phyloP scores from a whole-genome alignment of 371 early-diverging fungal genomes.

The Mucor velutinosus region DNA sequence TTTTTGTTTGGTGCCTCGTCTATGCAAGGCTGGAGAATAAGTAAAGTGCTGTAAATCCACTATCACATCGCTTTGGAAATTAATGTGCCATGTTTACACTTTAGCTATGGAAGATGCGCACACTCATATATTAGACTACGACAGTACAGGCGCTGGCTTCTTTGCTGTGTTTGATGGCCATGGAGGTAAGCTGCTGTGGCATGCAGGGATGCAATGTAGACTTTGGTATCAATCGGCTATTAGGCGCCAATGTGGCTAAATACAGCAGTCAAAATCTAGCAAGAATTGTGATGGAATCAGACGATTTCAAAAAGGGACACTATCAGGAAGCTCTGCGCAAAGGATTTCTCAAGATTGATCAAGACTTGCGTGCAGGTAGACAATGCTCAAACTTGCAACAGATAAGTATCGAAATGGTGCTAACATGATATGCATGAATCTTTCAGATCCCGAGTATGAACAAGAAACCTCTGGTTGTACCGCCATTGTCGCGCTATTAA shows the following conservation, averaged over 20 bases:
- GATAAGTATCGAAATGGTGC: neutral
- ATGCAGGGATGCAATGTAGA: no score
- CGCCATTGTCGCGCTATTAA: slow-evolving; percentile 84
- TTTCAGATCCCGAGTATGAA: slow-evolving; percentile 67
- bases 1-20: slow-evolving; percentile 83
- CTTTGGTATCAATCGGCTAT: neutral
- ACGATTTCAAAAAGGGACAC: slow-evolving; percentile 65
- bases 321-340: slow-evolving; percentile 72
- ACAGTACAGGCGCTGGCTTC: slow-evolving; percentile 67
- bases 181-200: slow-evolving; percentile 71
- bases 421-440: neutral
- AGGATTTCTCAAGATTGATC: slow-evolving; percentile 84
- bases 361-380: slow-evolving; percentile 71
- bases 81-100: neutral
- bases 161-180: slow-evolving; percentile 98
- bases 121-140: slow-evolving; percentile 77
- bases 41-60: slow-evolving; percentile 48
- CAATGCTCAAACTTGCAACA: neutral
- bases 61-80: neutral
- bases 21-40: slow-evolving; percentile 98
- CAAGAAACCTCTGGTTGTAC: slow-evolving; percentile 94
- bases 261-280: slow-evolving; percentile 82
- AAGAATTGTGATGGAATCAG: slow-evolving; percentile 62
- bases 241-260: slow-evolving; percentile 79
- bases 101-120: slow-evolving; percentile 97